These are phyloP conservation scores for Erodium maritimum DNA, from an alignment of 345 rosid genomes.

Conservation along the genomic window DNA sequence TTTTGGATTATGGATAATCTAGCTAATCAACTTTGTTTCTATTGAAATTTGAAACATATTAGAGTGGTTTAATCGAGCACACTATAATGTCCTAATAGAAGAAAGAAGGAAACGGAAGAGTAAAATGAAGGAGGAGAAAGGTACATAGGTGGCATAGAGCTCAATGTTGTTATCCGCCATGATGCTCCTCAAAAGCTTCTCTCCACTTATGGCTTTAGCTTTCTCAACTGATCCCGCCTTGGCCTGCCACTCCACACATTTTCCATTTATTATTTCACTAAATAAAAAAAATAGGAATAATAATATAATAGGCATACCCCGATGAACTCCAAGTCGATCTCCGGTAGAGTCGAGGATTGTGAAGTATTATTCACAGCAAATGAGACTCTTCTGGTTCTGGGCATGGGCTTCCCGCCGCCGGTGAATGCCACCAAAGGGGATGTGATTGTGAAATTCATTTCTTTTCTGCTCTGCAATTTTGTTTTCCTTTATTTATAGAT, in stretches of 20 bases:
- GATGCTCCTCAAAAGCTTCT: slow-evolving; percentile 63
- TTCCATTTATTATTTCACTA: background rate
- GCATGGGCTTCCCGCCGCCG: slow-evolving; percentile 5
- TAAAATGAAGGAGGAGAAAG: too few species aligned
- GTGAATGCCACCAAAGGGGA: slow-evolving; percentile 4
- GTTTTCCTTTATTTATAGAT: too few species aligned
- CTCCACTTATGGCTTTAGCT: slow-evolving; percentile 61
- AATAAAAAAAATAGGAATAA: background rate
- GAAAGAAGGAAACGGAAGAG: background rate
- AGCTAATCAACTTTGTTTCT: too few species aligned
- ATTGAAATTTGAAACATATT: too few species aligned
- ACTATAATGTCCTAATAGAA: too few species aligned
- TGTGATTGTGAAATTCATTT: slow-evolving; percentile 19
- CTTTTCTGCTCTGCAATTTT: background rate
- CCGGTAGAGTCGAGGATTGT: slow-evolving; percentile 33
- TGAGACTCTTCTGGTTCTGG: slow-evolving; percentile 13
- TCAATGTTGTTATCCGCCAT: slow-evolving; percentile 77
- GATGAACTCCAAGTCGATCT: slow-evolving; percentile 68
- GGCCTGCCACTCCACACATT: slow-evolving; percentile 31
- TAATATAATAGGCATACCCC: slow-evolving; percentile 27
- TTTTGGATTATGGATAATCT: too few species aligned
- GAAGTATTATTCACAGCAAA: slow-evolving; percentile 19
- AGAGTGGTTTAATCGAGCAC: too few species aligned
- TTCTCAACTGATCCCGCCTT: slow-evolving; percentile 46
- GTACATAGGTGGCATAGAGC: slow-evolving; percentile 73